A percentile compares a stretch with the other conserved stretches of the same genome.
Evolutionary conservation across 2,329 filamentous ascomycete species (phyloP).

Genomic region (Tolypocladium paradoxum): DNA sequence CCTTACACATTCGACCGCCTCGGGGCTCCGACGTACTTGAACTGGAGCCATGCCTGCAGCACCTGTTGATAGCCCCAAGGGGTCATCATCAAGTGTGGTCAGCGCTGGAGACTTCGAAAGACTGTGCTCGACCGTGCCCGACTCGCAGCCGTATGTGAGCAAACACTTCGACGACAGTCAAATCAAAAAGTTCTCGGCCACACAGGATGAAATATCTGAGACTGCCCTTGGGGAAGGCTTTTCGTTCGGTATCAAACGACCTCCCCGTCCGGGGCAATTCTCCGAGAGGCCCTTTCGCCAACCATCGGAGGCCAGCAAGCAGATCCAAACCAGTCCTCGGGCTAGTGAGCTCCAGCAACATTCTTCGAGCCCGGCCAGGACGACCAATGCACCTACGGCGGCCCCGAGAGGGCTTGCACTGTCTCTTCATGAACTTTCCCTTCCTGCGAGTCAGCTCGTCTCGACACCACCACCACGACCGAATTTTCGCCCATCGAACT

Average conservation of each 20-base stretch:
- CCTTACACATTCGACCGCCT: background rate
- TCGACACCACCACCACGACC: background rate
- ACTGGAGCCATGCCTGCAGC: background rate
- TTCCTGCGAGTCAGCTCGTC: background rate
- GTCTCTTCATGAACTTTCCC: background rate
- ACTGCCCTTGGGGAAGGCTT: constrained; percentile 6
- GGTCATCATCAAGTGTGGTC: background rate
- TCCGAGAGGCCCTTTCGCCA: background rate
- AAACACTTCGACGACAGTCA: background rate
- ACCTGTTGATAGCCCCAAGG: background rate
- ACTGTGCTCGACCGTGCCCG: background rate
- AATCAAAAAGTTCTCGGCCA: background rate
- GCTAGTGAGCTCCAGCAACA: background rate
- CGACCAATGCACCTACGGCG: background rate
- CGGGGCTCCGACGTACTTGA: background rate
- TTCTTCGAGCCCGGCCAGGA: background rate
- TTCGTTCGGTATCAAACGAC: constrained; percentile 5
- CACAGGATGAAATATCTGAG: constrained; percentile 6
- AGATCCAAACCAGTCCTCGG: background rate
- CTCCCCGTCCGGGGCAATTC: constrained; percentile 10
- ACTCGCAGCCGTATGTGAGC: background rate
- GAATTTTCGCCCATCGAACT: background rate
- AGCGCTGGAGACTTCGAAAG: background rate
- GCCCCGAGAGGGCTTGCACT: background rate
- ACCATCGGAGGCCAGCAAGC: background rate